Conservation (phyloP, 2,329 filamentous ascomycete genomes). For the Colletotrichum sp. region DNA sequence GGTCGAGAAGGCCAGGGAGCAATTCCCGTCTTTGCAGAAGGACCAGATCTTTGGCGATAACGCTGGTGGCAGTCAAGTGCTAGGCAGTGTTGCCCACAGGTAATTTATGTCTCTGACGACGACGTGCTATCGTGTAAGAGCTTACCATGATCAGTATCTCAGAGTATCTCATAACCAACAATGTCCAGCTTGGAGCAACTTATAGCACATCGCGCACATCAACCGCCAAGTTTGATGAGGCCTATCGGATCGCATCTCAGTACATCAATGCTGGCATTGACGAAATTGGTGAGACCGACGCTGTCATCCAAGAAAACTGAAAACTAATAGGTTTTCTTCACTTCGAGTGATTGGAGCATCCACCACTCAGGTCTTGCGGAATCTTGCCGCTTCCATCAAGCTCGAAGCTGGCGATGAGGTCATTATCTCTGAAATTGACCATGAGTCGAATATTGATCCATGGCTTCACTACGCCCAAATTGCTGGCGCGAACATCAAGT, state of each 20-base stretch:
- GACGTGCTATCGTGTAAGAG: constrained; percentile 39
- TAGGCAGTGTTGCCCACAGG: constrained; percentile 57
- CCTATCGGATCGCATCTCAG: constrained; percentile 67
- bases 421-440: constrained; percentile 73
- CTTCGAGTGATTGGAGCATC: constrained; percentile 67
- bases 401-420: constrained; percentile 67
- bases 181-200: constrained; percentile 77
- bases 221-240: constrained; percentile 64
- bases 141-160: constrained; percentile 50
- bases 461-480: constrained; percentile 73
- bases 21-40: constrained; percentile 71
- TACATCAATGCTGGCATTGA: constrained; percentile 72
- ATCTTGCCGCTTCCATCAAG: constrained; percentile 62
- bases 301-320: not conserved
- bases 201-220: constrained; percentile 66
- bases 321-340: not conserved
- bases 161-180: constrained; percentile 69
- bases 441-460: constrained; percentile 78
- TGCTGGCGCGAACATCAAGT: constrained; percentile 67
- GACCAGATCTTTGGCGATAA: constrained; percentile 79
- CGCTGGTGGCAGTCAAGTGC: constrained; percentile 74
- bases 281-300: constrained; percentile 52
- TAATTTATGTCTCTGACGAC: not conserved
- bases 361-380: constrained; percentile 78
- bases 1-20: constrained; percentile 56